A percentile compares a stretch with the other conserved stretches of the same genome.
phyloP scores from a whole-genome alignment of 2,329 filamentous ascomycete genomes.

The Alternaria consortialis region DNA sequence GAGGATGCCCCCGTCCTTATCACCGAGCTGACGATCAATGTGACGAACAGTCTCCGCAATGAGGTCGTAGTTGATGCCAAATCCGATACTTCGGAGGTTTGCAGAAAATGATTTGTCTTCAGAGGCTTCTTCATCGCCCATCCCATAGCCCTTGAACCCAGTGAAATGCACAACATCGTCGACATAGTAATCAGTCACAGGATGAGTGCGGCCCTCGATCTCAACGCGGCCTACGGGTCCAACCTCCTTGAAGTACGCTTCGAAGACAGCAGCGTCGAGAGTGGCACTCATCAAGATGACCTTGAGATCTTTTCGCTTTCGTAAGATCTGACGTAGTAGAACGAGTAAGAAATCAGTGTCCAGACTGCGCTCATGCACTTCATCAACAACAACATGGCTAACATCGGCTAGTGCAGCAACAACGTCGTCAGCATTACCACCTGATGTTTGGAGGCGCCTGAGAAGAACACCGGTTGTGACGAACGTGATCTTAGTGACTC shows the following conservation, averaged over 20 bases:
- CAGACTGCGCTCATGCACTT: constrained; percentile 93
- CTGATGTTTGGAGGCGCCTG: constrained; percentile 87
- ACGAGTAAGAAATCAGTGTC: constrained; percentile 95
- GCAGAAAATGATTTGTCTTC: constrained; percentile 56
- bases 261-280: constrained; percentile 86
- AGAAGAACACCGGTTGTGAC: constrained; percentile 95
- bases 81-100: constrained; percentile 62
- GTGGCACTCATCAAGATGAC: constrained; percentile 97
- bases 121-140: constrained; percentile 61
- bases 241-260: constrained; percentile 79
- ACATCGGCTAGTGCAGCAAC: constrained; percentile 85
- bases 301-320: constrained; percentile 78
- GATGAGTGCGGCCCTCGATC: constrained; percentile 88
- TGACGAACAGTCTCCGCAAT: constrained; percentile 80
- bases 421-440: constrained; percentile 80
- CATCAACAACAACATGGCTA: constrained; percentile 93
- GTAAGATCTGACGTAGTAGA: constrained; percentile 82
- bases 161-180: constrained; percentile 87
- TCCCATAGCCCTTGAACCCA: constrained; percentile 66
- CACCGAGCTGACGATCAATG: constrained; percentile 80
- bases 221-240: constrained; percentile 80
- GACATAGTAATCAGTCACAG: constrained; percentile 87
- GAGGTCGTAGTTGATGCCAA: constrained; percentile 90
- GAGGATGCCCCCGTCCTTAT: constrained; percentile 85
- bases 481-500: constrained; percentile 88